phyloP scores from a whole-genome alignment of 2,329 filamentous ascomycete genomes.

The Ilyonectria destructans region DNA sequence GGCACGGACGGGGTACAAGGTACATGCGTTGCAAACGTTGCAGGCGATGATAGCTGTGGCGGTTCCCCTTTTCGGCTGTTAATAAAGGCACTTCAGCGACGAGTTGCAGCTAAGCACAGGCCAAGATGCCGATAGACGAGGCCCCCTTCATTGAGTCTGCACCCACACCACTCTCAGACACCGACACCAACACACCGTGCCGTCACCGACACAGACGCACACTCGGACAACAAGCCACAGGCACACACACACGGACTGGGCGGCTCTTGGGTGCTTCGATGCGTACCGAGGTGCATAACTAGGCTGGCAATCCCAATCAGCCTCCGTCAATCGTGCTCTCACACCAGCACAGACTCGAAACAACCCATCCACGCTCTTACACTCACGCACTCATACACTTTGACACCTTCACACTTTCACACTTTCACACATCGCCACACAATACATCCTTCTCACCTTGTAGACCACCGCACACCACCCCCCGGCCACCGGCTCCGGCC shows the following conservation, averaged over 20 bases:
- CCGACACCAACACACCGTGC: too few relatives aligned
- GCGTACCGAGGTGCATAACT: neutral
- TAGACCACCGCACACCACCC: conserved; percentile 31
- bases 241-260: neutral
- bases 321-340: neutral
- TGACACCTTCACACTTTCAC: neutral
- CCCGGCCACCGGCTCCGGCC: conserved; percentile 39
- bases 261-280: neutral
- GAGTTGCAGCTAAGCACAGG: too few relatives aligned
- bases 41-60: neutral
- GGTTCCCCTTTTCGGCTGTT: conserved; percentile 10
- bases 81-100: neutral
- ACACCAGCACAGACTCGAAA: neutral
- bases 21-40: neutral
- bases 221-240: neutral
- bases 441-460: conserved; percentile 1
- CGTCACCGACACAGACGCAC: neutral
- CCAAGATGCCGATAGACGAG: too few relatives aligned
- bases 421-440: neutral
- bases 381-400: neutral
- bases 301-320: neutral
- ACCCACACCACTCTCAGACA: neutral
- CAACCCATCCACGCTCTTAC: neutral
- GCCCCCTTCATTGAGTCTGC: neutral
- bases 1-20: neutral